Evolutionary conservation across 108 stramenopile genomes (phyloP).

Genomic region (Cyclotella kingstonii): DNA sequence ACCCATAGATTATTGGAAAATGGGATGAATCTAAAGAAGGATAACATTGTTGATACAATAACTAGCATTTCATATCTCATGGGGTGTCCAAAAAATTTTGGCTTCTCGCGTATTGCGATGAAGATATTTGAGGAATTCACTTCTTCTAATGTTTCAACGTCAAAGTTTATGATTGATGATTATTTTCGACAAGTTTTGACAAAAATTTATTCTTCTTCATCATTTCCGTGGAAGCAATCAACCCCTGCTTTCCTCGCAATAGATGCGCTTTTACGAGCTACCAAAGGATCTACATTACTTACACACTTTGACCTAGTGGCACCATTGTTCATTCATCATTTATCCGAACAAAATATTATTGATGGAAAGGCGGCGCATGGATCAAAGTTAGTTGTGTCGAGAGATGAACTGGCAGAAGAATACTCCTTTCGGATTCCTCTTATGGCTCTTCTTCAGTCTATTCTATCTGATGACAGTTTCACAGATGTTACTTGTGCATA

Average conservation of each 20-base stretch:
- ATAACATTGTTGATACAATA: slow-evolving; percentile 13
- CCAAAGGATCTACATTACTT: slow-evolving; percentile 26
- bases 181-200: slow-evolving; percentile 24
- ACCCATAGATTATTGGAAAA: not conserved
- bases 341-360: slow-evolving; percentile 5
- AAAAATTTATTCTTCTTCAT: slow-evolving; percentile 9
- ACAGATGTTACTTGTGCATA: not conserved
- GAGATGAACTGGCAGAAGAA: slow-evolving; percentile 25
- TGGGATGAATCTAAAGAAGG: slow-evolving; percentile 6
- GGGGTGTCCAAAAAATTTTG: slow-evolving; percentile 23
- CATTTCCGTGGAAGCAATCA: slow-evolving; percentile 39
- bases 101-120: slow-evolving; percentile 10
- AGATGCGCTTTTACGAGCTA: slow-evolving; percentile 19
- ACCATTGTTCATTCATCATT: slow-evolving; percentile 35
- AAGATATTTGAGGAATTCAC: slow-evolving; percentile 19
- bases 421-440: slow-evolving; percentile 39
- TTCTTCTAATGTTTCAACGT: not conserved
- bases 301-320: slow-evolving; percentile 34
- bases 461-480: slow-evolving; percentile 36
- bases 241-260: slow-evolving; percentile 27
- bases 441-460: slow-evolving; percentile 35
- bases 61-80: slow-evolving; percentile 27
- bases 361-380: not conserved
- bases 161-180: slow-evolving; percentile 15
- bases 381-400: not conserved